These are phyloP conservation scores for Skeletonema menzelii DNA, from an alignment of 108 stramenopile genomes.

Conservation along the genomic window DNA sequence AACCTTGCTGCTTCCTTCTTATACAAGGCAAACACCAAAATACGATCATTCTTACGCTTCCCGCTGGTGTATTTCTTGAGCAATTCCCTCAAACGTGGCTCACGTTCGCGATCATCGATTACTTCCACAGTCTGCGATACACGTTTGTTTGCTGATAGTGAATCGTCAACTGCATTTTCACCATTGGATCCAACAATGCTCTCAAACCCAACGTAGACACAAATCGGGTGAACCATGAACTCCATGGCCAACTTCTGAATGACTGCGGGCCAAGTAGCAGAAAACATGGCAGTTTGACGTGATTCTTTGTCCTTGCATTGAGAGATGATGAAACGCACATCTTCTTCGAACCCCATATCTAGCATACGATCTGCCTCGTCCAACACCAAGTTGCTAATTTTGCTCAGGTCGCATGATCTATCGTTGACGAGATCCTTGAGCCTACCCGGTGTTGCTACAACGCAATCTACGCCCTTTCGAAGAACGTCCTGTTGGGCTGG, in stretches of 20 bases:
- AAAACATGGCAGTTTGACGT: slow-evolving; percentile 97
- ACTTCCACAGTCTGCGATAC: slow-evolving; percentile 95
- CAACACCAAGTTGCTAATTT: slow-evolving; percentile 84
- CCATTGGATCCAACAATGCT: slow-evolving; percentile 78
- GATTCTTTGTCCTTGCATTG: slow-evolving; percentile 57
- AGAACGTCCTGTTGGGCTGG: slow-evolving; percentile 78
- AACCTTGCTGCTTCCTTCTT: slow-evolving; percentile 97
- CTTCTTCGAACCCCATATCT: slow-evolving; percentile 77
- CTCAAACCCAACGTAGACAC: slow-evolving; percentile 89
- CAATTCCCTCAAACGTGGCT: slow-evolving; percentile 75
- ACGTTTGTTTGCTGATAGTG: slow-evolving; percentile 93
- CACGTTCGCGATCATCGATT: slow-evolving; percentile 88
- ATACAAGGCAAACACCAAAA: slow-evolving; percentile 95
- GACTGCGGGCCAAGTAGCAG: slow-evolving; percentile 96
- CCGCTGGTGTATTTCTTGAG: slow-evolving; percentile 73
- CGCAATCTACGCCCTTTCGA: slow-evolving; percentile 75
- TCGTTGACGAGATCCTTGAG: slow-evolving; percentile 94
- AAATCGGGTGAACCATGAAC: slow-evolving; percentile 84
- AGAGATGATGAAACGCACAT: slow-evolving; percentile 80
- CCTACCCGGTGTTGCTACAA: slow-evolving; percentile 98
- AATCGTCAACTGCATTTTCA: slow-evolving; percentile 74
- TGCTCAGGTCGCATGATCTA: slow-evolving; percentile 72
- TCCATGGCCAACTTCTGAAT: slow-evolving; percentile 92
- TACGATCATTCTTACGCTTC: slow-evolving; percentile 64
- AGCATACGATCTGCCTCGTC: slow-evolving; percentile 95